These are phyloP conservation scores for Tagetes patula DNA, from an alignment of 129 eudicot species.

Conservation along the genomic window DNA sequence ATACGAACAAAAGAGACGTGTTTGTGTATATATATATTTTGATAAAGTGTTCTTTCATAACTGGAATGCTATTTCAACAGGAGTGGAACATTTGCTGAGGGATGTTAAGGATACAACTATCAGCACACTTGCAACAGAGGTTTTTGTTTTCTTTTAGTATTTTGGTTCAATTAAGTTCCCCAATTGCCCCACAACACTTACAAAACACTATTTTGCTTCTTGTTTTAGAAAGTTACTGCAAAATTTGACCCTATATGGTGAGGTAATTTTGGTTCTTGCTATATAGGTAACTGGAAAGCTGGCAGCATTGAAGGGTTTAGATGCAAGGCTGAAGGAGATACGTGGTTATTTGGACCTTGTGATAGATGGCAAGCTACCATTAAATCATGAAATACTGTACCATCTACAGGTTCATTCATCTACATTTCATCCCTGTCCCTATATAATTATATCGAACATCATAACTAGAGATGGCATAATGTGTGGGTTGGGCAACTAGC, in stretches of 20 bases:
- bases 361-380: conserved; percentile 78
- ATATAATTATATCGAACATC: background rate
- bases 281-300: conserved; percentile 87
- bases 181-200: background rate
- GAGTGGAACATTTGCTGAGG: conserved; percentile 95
- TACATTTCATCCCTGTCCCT: background rate
- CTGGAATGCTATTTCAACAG: conserved; percentile 36
- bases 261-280: background rate
- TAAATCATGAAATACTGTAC: conserved; percentile 88
- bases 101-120: conserved; percentile 96
- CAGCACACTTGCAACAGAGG: conserved; percentile 98
- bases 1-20: conserved; percentile 8
- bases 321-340: conserved; percentile 84
- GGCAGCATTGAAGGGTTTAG: conserved; percentile 92
- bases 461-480: background rate
- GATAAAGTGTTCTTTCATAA: background rate
- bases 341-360: conserved; percentile 89
- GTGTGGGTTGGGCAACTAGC: background rate
- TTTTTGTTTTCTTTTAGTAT: background rate
- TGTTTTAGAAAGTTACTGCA: background rate
- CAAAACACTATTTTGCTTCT: background rate
- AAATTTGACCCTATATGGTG: background rate
- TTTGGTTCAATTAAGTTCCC: background rate
- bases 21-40: background rate
- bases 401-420: conserved; percentile 69